These are phyloP conservation scores for Zygotorulaspora florentina DNA, from an alignment of 805 yeast species.

Conservation along the genomic window DNA sequence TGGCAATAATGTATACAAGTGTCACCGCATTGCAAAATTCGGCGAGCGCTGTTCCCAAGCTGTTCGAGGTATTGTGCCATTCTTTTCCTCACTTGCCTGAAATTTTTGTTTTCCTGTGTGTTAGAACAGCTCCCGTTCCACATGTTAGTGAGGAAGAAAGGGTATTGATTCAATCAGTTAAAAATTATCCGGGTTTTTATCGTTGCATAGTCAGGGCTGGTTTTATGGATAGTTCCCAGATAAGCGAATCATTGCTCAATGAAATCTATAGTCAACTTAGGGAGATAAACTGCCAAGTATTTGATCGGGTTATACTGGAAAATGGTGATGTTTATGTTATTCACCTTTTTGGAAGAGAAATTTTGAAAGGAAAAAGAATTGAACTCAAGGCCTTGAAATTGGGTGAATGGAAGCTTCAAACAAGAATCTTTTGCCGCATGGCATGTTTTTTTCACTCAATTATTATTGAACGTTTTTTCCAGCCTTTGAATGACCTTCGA, in stretches of 20 bases:
- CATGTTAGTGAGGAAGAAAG: constrained; percentile 39
- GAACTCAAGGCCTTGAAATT: background rate
- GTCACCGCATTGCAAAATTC: constrained; percentile 1
- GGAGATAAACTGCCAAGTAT: background rate
- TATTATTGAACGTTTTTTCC: background rate
- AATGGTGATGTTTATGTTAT: background rate
- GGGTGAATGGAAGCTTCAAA: background rate
- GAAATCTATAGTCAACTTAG: background rate
- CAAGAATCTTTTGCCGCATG: background rate
- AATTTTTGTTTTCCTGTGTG: constrained; percentile 42
- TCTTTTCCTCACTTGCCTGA: constrained; percentile 42
- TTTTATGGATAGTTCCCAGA: constrained; percentile 38
- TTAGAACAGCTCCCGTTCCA: constrained; percentile 43
- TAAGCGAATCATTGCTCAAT: background rate
- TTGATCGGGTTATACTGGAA: background rate
- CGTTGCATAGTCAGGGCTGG: constrained; percentile 48
- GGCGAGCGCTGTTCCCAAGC: constrained; percentile 3
- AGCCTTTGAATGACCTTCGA: background rate
- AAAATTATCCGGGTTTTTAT: constrained; percentile 42
- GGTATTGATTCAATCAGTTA: constrained; percentile 39
- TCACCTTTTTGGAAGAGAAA: background rate
- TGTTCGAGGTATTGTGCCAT: constrained; percentile 18
- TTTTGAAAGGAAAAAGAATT: background rate
- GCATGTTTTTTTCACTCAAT: background rate
- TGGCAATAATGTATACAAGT: constrained; percentile 3